These are phyloP conservation scores for Podaxis sp. DNA, from an alignment of 768 basidiomycete species.

Conservation along the genomic window DNA sequence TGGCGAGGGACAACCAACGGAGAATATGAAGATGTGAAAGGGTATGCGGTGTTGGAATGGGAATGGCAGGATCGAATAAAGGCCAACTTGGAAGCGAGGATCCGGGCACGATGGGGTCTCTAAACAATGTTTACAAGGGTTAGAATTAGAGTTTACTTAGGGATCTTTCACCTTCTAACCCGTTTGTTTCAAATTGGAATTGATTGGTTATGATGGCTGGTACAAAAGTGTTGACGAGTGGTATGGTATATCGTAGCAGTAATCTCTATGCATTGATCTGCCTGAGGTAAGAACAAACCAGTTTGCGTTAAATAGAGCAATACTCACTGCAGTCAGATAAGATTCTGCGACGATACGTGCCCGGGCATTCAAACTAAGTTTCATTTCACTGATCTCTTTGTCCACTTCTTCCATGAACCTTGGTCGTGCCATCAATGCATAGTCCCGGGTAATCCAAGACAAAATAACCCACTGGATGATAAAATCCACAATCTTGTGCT, in stretches of 20 bases:
- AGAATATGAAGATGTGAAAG: constrained; percentile 31
- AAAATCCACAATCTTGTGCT: constrained; percentile 99
- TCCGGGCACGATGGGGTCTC: constrained; percentile 13
- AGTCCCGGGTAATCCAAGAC: background rate
- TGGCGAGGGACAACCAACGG: constrained; percentile 32
- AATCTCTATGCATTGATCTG: constrained; percentile 36
- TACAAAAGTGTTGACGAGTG: constrained; percentile 4
- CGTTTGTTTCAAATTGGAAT: background rate
- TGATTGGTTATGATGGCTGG: constrained; percentile 4
- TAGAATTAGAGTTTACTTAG: background rate
- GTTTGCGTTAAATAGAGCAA: background rate
- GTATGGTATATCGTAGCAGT: constrained; percentile 7
- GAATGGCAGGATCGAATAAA: constrained; percentile 37
- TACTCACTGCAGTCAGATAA: constrained; percentile 83
- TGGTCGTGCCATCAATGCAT: constrained; percentile 5
- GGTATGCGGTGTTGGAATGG: constrained; percentile 38
- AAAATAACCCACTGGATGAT: constrained; percentile 80
- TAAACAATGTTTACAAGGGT: background rate
- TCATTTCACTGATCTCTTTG: constrained; percentile 99
- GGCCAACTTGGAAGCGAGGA: constrained; percentile 24
- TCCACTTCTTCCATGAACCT: constrained; percentile 99
- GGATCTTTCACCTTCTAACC: background rate
- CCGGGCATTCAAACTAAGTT: constrained; percentile 91
- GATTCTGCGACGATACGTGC: constrained; percentile 97
- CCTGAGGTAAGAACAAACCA: constrained; percentile 6